phyloP scores from a whole-genome alignment of 192 early-diverging fungal species.

The Backusella westeae region DNA sequence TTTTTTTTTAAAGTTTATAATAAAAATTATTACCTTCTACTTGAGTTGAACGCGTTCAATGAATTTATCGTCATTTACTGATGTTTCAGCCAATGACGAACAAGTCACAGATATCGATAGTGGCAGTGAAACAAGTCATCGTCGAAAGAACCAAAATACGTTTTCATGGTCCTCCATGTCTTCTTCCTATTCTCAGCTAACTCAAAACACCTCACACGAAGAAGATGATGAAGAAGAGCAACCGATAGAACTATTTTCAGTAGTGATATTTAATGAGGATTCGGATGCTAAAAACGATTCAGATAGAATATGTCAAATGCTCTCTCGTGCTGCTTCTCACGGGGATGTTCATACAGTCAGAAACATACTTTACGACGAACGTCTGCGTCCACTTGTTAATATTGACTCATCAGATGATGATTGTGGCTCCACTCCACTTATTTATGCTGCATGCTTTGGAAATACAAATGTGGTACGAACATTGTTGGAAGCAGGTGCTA shows the following conservation, averaged over 20 bases:
- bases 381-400: conserved; percentile 53
- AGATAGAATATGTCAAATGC: conserved; percentile 1
- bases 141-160: conserved; percentile 9
- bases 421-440: conserved; percentile 78
- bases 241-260: not conserved
- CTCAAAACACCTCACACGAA: not conserved
- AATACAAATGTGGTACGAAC: conserved; percentile 66
- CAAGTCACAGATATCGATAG: conserved; percentile 3
- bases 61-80: not conserved
- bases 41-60: not conserved
- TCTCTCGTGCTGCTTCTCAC: conserved; percentile 8
- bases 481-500: conserved; percentile 73
- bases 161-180: conserved; percentile 15
- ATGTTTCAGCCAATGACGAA: not conserved
- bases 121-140: not conserved
- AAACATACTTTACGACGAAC: not conserved
- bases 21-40: not conserved
- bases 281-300: not conserved
- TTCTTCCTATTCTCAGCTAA: not conserved
- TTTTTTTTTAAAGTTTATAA: conserved; percentile 7
- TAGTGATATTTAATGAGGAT: not conserved
- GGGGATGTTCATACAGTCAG: conserved; percentile 4
- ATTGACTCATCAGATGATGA: conserved; percentile 76
- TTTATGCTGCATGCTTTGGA: conserved; percentile 89
- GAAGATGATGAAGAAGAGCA: not conserved